Evolutionary conservation across 805 yeast genomes (phyloP), one percentile per base, ranked within the genome.

Genomic region (Saccharomycopsis sp.): DNA sequence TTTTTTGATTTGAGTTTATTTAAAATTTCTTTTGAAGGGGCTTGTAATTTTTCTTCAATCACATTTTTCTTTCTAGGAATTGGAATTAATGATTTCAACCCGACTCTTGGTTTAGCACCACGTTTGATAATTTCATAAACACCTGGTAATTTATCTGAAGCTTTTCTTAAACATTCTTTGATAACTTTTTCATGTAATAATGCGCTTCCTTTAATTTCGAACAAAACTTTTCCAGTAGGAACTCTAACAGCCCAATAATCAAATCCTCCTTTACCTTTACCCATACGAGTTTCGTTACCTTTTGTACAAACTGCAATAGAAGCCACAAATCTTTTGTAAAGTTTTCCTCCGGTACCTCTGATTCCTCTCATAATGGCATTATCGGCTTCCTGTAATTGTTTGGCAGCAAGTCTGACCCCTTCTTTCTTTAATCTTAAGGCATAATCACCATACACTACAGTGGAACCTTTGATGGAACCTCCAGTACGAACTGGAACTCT

Each of bases 241-340:
- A 92, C 92, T 54, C 98, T 76, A 26, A 79, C 83, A 53, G 94
- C 94, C 97, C 97, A 92, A 65, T 86, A 92, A 54, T 86, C 95
- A 57, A 92, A 89, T 0, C 88, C 80, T 63, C 98, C 98, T 63
- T 92, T 92, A 67, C 98, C 98, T 62, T 92, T 92, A 68, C 98
- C 98, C 98, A 92, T 92, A 79, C 98, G 92, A 9, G 96, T 86
- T 60, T 92, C 96, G 60, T 92, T 92, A 66, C 98, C 98, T 66
- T 92, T 92, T 47, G 84, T 76, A 62, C 96, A 87, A 10, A 92
- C 94, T 0, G 97, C 92, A 40, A 86, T 72, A 57, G 83, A 80
- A 18, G 95, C 81, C 37, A 78, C 75, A 42, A 88, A 67, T 56
- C 97, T 74, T 51, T 89, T 79, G 71, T 81, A 78, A 40, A 87